A percentile compares a stretch with the other conserved stretches of the same genome.
Evolutionary conservation across 352 stramenopile species (phyloP).

Genomic region (Phytophthora ohioensis): DNA sequence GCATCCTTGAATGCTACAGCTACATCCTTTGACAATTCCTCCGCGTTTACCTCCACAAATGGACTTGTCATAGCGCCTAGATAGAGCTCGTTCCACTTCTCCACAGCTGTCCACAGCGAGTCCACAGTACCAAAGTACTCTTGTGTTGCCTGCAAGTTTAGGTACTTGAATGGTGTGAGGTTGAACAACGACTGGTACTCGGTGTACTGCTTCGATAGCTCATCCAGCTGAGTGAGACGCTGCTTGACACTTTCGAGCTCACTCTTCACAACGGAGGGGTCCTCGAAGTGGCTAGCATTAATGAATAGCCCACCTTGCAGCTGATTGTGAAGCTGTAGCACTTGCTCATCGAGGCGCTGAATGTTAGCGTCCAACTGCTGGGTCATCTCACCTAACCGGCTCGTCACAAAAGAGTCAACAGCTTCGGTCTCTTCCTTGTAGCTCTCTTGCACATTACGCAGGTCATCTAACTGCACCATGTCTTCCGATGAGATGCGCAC

Average conservation of each 20-base stretch:
- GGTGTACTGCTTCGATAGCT: conserved; percentile 92
- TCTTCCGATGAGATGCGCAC: conserved; percentile 94
- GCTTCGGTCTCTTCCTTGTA: conserved; percentile 92
- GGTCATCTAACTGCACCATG: conserved; percentile 93
- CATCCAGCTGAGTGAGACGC: conserved; percentile 85
- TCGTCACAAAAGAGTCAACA: conserved; percentile 87
- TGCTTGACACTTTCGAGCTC: conserved; percentile 87
- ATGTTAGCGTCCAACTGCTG: conserved; percentile 94
- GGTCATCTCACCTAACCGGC: conserved; percentile 91
- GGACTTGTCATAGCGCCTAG: conserved; percentile 79
- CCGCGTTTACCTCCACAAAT: conserved; percentile 90
- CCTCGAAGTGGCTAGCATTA: conserved; percentile 89
- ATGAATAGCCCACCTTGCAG: conserved; percentile 90
- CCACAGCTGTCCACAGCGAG: conserved; percentile 84
- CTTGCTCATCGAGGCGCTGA: conserved; percentile 91
- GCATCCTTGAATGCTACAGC: conserved; percentile 90
- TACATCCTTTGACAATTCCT: conserved; percentile 90
- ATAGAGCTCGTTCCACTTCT: conserved; percentile 90
- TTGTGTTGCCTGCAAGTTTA: conserved; percentile 88
- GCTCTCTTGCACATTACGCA: conserved; percentile 85
- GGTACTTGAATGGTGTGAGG: conserved; percentile 89
- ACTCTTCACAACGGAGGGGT: conserved; percentile 77
- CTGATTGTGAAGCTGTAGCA: conserved; percentile 84
- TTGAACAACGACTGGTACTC: conserved; percentile 94
- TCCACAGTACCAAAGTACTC: conserved; percentile 90